Base-by-base conservation (phyloP, 2,329 filamentous ascomycete species). In the Didymella pinodella region DNA sequence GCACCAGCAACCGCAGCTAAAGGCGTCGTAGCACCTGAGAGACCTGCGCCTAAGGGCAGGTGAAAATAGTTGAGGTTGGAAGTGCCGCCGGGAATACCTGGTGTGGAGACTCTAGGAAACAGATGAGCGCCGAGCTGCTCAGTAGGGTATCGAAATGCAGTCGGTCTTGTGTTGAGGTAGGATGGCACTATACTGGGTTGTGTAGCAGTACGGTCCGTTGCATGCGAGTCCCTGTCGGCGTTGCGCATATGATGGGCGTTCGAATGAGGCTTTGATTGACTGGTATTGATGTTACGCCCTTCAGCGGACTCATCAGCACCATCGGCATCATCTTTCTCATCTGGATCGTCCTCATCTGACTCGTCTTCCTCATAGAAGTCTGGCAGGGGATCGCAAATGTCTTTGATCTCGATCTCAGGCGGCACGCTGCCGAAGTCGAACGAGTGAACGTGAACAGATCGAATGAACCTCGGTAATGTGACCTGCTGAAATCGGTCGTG, bases 401-500 rank as follows among this genome's bases (percentile, higher is more conserved):
- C 95, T 79, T 97, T 98, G 71, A 99, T 89, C 74, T 96, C 92
- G 41, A 99, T 86, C 67, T 91, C 86, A 1, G 95, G 95, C 38
- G 91, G 84, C 48, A 94, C 88, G 28, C 83, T 87, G 47, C 95
- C 95, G 76, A 99, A 97, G 64, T 94, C 89, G 79, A 99, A 99
- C 61, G 91, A 89, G 76, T 97, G 93, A 40, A 97, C 93, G 54
- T 92, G 90, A 69, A 99, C 95, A 26, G 93, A 95, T 73, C 95
- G 93, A 79, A 99, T 97, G 84, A 99, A 97, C 72, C 93, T 91
- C 59, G 95, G 95, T 46, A 99, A 85, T 26, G 90, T 86, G 64
- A 98, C 89, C 61, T 92, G 88, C 80, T 99, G 95, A 79, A 99
- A 99, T 73, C 93, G 95, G 75, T 92, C 90, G 79, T 99, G 92